Conservation (phyloP, 1,284 basidiomycete species). For the Tilletia horrida region DNA sequence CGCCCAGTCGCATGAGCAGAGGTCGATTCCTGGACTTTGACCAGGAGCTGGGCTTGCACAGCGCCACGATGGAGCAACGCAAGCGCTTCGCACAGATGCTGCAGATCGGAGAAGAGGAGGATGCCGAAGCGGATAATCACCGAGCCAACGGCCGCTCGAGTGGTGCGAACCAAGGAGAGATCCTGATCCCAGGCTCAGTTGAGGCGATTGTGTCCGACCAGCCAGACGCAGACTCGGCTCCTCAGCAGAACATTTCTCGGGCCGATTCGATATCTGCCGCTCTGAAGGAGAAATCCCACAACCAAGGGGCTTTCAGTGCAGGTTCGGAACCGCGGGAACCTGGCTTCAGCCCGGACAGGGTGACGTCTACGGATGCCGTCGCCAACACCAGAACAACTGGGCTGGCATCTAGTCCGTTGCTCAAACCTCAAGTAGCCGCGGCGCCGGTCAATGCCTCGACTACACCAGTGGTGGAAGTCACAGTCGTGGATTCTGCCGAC, state of each 20-base stretch:
- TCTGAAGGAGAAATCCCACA: slow-evolving; percentile 16
- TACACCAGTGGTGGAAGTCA: not conserved
- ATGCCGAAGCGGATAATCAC: not conserved
- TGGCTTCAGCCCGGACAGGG: too few species aligned
- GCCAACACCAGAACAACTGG: too few species aligned
- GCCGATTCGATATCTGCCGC: not conserved
- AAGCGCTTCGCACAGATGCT: slow-evolving; percentile 10
- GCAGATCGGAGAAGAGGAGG: slow-evolving; percentile 14
- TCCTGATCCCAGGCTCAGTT: not conserved
- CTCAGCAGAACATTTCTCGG: not conserved
- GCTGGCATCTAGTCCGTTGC: not conserved
- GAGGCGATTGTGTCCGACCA: not conserved
- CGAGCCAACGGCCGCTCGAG: too few species aligned
- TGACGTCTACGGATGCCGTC: too few species aligned
- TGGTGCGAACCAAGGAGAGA: not conserved
- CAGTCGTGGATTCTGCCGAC: too few species aligned
- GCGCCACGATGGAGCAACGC: slow-evolving; percentile 7
- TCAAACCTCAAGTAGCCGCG: not conserved
- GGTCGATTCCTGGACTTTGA: slow-evolving; percentile 16
- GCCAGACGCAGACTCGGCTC: not conserved
- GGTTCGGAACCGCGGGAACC: too few species aligned
- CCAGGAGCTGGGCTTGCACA: slow-evolving; percentile 12
- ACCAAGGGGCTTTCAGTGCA: not conserved
- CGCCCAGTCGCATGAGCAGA: not conserved
- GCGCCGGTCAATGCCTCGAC: too few species aligned